A percentile compares a stretch with the other conserved stretches of the same genome.
Evolutionary conservation across 2,329 filamentous ascomycete species (phyloP).

Genomic region (Pseudogymnoascus sp.): DNA sequence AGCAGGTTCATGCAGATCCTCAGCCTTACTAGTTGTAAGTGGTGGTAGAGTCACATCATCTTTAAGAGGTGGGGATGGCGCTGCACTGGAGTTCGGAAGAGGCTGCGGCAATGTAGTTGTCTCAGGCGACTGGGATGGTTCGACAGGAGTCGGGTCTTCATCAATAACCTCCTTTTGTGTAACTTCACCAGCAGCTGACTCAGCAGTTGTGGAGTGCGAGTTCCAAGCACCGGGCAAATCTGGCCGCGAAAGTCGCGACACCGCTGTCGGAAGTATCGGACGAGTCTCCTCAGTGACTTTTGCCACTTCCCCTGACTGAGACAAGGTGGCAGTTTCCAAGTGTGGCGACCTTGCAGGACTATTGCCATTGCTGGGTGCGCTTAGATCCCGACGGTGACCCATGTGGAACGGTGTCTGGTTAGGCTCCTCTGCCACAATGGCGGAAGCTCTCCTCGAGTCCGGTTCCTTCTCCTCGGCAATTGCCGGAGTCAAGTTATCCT

Average conservation of each 20-base stretch:
- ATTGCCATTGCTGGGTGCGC: constrained; percentile 48
- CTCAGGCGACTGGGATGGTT: neutral
- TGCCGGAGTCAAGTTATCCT: constrained; percentile 36
- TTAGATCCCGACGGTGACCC: constrained; percentile 48
- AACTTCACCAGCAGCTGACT: neutral
- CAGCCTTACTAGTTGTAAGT: constrained; percentile 13
- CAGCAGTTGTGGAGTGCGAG: constrained; percentile 23
- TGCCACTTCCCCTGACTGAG: constrained; percentile 35
- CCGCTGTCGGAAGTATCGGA: constrained; percentile 5
- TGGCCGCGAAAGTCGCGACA: constrained; percentile 20
- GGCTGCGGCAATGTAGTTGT: constrained; percentile 13
- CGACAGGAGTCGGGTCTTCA: constrained; percentile 17
- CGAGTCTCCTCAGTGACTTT: constrained; percentile 32
- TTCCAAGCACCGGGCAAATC: constrained; percentile 26
- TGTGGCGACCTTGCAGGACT: constrained; percentile 52
- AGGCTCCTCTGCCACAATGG: neutral
- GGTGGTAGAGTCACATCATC: constrained; percentile 27
- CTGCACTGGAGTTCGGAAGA: constrained; percentile 26
- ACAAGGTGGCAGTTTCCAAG: constrained; percentile 34
- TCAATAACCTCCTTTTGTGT: constrained; percentile 8
- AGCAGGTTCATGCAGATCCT: neutral
- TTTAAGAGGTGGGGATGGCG: constrained; percentile 39
- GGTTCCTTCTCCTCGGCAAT: constrained; percentile 44
- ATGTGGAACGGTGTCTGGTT: constrained; percentile 32
- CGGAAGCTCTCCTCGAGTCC: constrained; percentile 19